These are phyloP conservation scores for Epichloe coenophiala DNA, from an alignment of 2,329 filamentous ascomycete species.

Conservation along the genomic window DNA sequence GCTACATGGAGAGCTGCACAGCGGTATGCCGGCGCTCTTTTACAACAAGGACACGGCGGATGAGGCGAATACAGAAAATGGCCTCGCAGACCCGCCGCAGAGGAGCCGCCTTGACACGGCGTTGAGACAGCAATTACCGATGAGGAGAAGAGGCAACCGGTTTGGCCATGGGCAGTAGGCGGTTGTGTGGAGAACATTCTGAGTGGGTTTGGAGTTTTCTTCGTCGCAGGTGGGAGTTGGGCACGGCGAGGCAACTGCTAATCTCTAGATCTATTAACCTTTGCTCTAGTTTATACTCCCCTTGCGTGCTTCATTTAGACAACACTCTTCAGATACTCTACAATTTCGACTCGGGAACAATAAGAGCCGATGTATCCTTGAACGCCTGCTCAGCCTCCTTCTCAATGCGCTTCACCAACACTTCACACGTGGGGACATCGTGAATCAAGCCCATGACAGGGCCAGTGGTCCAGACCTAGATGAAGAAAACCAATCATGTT, in stretches of 20 bases:
- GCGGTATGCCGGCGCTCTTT: slow-evolving; percentile 13
- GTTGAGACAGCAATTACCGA: slow-evolving; percentile 7
- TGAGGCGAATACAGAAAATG: neutral
- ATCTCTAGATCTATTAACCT: too few relatives aligned
- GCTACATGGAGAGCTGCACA: slow-evolving; percentile 4
- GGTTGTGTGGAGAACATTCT: neutral
- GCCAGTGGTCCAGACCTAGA: slow-evolving; percentile 86
- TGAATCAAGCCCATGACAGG: slow-evolving; percentile 87
- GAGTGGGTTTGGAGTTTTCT: too few relatives aligned
- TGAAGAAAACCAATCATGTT: neutral
- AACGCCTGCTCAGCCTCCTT: slow-evolving; percentile 59
- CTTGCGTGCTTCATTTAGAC: too few relatives aligned
- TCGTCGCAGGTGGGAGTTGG: too few relatives aligned
- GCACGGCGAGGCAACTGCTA: too few relatives aligned
- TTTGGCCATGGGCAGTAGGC: too few relatives aligned
- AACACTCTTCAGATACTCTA: slow-evolving; percentile 19
- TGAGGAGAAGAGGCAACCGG: neutral
- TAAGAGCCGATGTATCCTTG: slow-evolving; percentile 41
- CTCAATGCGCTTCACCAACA: slow-evolving; percentile 59
- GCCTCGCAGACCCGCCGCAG: neutral
- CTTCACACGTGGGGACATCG: slow-evolving; percentile 65
- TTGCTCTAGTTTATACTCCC: too few relatives aligned
- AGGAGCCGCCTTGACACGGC: slow-evolving; percentile 5
- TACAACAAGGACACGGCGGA: neutral
- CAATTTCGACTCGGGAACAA: slow-evolving; percentile 45